Percentiles rank a stretch among this genome's conserved stretches.
These are phyloP conservation scores for Bipolaris victoriae DNA, from an alignment of 2,329 filamentous ascomycete genomes.

Conservation along the genomic window DNA sequence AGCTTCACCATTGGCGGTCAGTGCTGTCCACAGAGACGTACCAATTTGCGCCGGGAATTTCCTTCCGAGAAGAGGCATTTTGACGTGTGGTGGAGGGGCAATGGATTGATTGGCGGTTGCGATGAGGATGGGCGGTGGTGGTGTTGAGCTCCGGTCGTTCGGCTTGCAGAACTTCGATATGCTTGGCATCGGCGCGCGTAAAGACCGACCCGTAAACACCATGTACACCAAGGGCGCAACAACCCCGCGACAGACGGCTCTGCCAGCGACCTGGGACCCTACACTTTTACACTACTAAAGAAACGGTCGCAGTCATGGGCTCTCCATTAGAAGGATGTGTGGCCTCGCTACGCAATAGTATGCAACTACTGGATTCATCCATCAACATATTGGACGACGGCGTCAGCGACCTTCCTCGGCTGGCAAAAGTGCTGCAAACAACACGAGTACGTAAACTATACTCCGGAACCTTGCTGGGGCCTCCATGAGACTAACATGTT, in stretches of 20 bases:
- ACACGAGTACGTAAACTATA: constrained; percentile 57
- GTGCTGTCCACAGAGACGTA: constrained; percentile 42
- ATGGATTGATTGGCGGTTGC: constrained; percentile 39
- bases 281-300: neutral
- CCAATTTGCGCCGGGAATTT: constrained; percentile 59
- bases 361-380: constrained; percentile 66
- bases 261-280: neutral
- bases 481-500: neutral
- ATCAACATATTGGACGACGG: constrained; percentile 67
- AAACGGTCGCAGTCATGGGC: constrained; percentile 26
- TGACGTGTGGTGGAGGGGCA: constrained; percentile 41
- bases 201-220: constrained; percentile 30
- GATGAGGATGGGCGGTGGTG: constrained; percentile 39
- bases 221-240: constrained; percentile 6
- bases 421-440: constrained; percentile 67
- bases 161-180: constrained; percentile 32
- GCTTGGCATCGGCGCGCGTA: constrained; percentile 37
- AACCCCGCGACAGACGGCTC: constrained; percentile 24
- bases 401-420: constrained; percentile 67
- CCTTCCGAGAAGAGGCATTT: constrained; percentile 57
- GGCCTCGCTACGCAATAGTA: constrained; percentile 64
- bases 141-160: constrained; percentile 27
- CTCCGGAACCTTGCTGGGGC: neutral
- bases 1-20: constrained; percentile 6
- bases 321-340: constrained; percentile 65